These are phyloP conservation scores for Phalaenopsis hybrid DNA, from an alignment of 116 monocot species.

Conservation along the genomic window DNA sequence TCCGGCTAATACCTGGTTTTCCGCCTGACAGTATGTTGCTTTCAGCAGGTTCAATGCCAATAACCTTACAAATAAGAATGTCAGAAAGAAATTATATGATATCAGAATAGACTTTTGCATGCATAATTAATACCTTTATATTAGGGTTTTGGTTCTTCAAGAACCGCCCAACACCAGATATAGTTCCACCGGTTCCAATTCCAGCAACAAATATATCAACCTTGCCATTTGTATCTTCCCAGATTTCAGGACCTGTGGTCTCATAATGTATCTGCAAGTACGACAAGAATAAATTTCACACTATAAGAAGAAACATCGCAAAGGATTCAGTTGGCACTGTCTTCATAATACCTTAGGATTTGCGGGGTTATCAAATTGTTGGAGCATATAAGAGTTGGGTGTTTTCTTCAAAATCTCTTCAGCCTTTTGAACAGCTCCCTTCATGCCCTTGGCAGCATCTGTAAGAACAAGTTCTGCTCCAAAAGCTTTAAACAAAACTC, in stretches of 20 bases:
- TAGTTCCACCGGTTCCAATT: conserved; percentile 94
- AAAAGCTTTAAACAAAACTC: conserved; percentile 27
- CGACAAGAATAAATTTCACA: neutral
- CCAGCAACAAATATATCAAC: conserved; percentile 91
- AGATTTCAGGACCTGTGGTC: conserved; percentile 93
- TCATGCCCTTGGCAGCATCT: conserved; percentile 29
- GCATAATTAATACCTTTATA: conserved; percentile 56
- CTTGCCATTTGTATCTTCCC: conserved; percentile 91
- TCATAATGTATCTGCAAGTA: conserved; percentile 68
- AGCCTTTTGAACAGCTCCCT: conserved; percentile 31
- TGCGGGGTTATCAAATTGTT: conserved; percentile 27
- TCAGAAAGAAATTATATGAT: neutral
- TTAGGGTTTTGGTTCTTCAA: conserved; percentile 82
- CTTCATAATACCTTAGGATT: conserved; percentile 19
- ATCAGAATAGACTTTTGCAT: neutral
- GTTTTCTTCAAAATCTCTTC: conserved; percentile 29
- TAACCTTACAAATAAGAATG: conserved; percentile 37
- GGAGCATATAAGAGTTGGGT: conserved; percentile 26
- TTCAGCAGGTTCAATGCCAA: conserved; percentile 93
- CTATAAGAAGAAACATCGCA: neutral
- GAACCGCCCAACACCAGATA: conserved; percentile 77
- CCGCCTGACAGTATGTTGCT: conserved; percentile 94
- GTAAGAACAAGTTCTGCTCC: conserved; percentile 33
- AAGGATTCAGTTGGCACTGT: neutral
- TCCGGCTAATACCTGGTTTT: conserved; percentile 63